Conservation (phyloP, 2,329 filamentous ascomycete species). For the Aspergillus eucalypticola region DNA sequence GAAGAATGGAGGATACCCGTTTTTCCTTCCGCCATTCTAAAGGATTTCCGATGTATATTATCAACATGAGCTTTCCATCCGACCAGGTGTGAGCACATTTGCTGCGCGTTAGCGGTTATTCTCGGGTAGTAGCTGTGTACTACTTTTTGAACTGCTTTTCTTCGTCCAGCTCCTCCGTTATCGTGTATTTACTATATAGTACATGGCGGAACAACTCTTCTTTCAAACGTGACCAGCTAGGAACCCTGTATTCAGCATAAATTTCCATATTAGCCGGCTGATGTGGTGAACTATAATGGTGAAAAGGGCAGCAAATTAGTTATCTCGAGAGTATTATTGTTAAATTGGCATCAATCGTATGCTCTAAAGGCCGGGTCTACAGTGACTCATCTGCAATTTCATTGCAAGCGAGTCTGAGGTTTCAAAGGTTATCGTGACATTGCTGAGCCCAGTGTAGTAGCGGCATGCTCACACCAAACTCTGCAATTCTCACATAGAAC, state of each 20-base stretch:
- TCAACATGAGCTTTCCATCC: not conserved
- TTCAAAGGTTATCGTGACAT: no score
- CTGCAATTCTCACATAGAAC: no score
- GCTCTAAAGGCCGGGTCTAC: no score
- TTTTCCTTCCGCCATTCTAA: constrained; percentile 87
- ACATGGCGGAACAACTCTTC: not conserved
- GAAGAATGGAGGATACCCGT: constrained; percentile 95
- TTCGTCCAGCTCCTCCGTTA: not conserved
- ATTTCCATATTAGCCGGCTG: no score
- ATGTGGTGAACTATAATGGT: no score
- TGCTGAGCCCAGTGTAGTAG: no score
- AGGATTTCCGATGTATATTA: not conserved
- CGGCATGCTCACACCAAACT: no score
- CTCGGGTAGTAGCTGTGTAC: not conserved
- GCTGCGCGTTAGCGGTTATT: not conserved
- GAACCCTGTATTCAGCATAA: not conserved
- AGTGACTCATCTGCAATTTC: no score
- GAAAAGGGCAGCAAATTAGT: no score
- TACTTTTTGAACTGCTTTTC: not conserved
- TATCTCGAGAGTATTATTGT: no score
- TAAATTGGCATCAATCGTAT: no score
- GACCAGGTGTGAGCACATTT: not conserved
- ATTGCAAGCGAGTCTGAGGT: no score
- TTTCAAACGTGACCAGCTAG: not conserved
- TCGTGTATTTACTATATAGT: not conserved